Evolutionary conservation across 768 basidiomycete species (phyloP).

Genomic region (Epithele typhae): DNA sequence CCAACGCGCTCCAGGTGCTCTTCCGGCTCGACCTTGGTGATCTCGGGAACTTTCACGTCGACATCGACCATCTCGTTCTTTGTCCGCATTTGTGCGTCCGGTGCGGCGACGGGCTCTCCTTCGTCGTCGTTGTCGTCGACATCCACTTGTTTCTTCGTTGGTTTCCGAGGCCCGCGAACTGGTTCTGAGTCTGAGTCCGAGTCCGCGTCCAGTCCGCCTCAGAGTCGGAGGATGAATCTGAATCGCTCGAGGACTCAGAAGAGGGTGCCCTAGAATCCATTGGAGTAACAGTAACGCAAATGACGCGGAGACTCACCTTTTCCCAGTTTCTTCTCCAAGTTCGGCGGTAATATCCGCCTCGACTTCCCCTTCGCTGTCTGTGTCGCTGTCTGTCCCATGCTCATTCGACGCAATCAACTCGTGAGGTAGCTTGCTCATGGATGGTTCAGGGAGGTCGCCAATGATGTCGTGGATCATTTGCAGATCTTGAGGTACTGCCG

Average conservation of each 20-base stretch:
- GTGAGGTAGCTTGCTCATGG: slow-evolving; percentile 3
- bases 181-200: slow-evolving; percentile 33
- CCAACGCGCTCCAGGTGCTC: slow-evolving; percentile 74
- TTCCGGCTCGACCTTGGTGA: slow-evolving; percentile 57
- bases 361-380: slow-evolving; percentile 69
- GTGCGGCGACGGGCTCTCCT: slow-evolving; percentile 31
- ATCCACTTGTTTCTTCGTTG: background rate
- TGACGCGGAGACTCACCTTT: slow-evolving; percentile 18
- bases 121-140: slow-evolving; percentile 60
- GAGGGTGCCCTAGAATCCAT: slow-evolving; percentile 3
- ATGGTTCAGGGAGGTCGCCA: slow-evolving; percentile 29
- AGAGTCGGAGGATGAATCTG: slow-evolving; percentile 24
- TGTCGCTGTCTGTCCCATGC: slow-evolving; percentile 41
- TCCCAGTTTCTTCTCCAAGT: slow-evolving; percentile 34
- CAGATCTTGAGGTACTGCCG: slow-evolving; percentile 65
- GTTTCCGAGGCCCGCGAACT: background rate
- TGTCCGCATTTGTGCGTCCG: slow-evolving; percentile 50
- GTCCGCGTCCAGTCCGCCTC: too few species aligned
- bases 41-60: slow-evolving; percentile 56
- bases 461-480: slow-evolving; percentile 68
- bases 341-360: slow-evolving; percentile 52
- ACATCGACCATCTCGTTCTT: slow-evolving; percentile 66
- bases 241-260: slow-evolving; percentile 24
- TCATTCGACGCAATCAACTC: slow-evolving; percentile 22
- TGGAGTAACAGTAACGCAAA: background rate